Percentiles rank a stretch among this genome's conserved stretches.
Evolutionary conservation across 805 yeast species (phyloP).

Genomic region (Naumovozyma baii): DNA sequence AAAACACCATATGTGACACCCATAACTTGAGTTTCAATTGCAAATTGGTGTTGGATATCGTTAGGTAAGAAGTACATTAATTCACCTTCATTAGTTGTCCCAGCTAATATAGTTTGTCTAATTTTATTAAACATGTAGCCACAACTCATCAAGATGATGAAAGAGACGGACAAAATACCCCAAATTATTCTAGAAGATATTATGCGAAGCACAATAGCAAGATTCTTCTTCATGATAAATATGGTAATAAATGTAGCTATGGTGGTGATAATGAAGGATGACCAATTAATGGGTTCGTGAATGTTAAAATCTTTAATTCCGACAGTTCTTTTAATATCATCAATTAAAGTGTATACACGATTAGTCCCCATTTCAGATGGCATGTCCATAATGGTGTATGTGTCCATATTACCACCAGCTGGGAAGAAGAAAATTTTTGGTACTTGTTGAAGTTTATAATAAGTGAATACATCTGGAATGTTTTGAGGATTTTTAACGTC

Average conservation of each 20-base stretch:
- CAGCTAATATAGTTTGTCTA: conserved; percentile 52
- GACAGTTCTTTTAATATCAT: conserved; percentile 19
- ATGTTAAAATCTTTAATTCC: conserved; percentile 24
- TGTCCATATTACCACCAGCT: conserved; percentile 36
- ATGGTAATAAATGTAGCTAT: conserved; percentile 32
- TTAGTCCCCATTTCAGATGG: conserved; percentile 30
- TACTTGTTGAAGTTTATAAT: conserved; percentile 51
- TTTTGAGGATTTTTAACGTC: conserved; percentile 54
- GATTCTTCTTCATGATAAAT: conserved; percentile 26
- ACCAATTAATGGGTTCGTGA: conserved; percentile 33
- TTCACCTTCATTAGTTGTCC: conserved; percentile 33
- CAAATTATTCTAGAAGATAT: conserved; percentile 51
- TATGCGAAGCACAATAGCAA: conserved; percentile 32
- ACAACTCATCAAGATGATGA: conserved; percentile 62
- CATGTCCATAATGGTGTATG: conserved; percentile 24
- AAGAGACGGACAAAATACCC: conserved; percentile 53
- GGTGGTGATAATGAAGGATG: conserved; percentile 27
- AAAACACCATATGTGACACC: conserved; percentile 63
- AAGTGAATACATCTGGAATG: conserved; percentile 36
- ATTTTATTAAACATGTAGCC: conserved; percentile 94
- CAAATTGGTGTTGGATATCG: conserved; percentile 71
- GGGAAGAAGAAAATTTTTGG: conserved; percentile 63
- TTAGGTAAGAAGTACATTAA: conserved; percentile 44
- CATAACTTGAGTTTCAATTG: conserved; percentile 81
- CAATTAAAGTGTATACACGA: conserved; percentile 27